Base-by-base conservation (phyloP, 306 rosid genomes). In the Prosopis cineraria region DNA sequence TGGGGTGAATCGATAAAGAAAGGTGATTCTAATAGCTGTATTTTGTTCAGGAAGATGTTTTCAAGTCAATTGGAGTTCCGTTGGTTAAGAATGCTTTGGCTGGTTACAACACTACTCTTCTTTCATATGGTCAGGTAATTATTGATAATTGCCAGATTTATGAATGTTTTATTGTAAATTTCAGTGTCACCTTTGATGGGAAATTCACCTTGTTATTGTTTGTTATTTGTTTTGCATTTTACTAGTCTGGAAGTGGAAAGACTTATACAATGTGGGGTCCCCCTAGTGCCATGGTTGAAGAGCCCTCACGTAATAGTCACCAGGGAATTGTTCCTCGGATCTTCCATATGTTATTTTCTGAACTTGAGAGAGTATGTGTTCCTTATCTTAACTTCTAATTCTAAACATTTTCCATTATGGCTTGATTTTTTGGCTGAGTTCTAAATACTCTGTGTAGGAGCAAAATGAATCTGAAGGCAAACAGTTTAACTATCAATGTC, bases 191-290 rank as follows among this genome's bases (percentile, higher is more conserved):
- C 65, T 52, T 27, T 68, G 68, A 71, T 71, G 77, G 70, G 53
- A 70, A 19, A 14, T 56, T 85, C 13, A 70, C 19, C 43, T 68
- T 25, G 29, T 52, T 20, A 20, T 56, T 25, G 1, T 56, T 56
- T 27, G 12, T 43, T 19, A 5, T 59, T 45, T 27, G 0, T 64
- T 50, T 30, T 64, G 19, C 55, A 39, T 70, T 73, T 58, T 68
- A 6, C 58, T 76, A 95, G 99, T 88, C 97, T 74, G 99, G 98
- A 69, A 90, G 90, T 52, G 99, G 99, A 58, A 95, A 95, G 88
- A 85, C 96, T 71, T 90, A 89, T 88, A 90, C 99, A 16, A 89
- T 95, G 87, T 95, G 99, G 98, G 99, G 99, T 85, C 91, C 96
- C 0, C 93, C 87, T 6, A 95, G 96, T 14, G 92, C 98, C 60